Base-by-base conservation (phyloP, 352 stramenopile species). In the Phytophthora tubulina region DNA sequence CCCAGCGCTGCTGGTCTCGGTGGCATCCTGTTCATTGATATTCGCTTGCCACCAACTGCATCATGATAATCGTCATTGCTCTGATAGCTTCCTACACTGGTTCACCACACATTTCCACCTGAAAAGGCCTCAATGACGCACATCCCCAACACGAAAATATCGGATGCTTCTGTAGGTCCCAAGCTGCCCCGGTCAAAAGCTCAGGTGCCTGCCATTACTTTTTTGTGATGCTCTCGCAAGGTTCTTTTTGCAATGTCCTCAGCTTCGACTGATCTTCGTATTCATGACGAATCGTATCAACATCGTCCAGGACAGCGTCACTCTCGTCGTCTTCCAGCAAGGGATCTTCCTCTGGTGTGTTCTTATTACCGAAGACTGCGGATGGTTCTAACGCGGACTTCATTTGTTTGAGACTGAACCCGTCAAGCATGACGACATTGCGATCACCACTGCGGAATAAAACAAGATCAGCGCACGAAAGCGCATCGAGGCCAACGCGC, bases 101-200 rank as follows among this genome's bases (percentile, higher is more conserved):
- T 48, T 9, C 48, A 36, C 70, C 70, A 73, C 4, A 73, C 44
- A 39, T 68, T 38, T n/a, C 63, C 72, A 36, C 44, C 42, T 1
- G 67, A 73, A 71, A 74, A 79, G 27, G 74, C 74, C 30, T 84
- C 72, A 5, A 84, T 52, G 9, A 63, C 67, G 46, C 75, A 79
- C 67, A 77, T 75, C 39, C 75, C 75, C 15, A 81, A 49, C 14
- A 38, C 58, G 42, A 69, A 80, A 44, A 78, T 50, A 48, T 80
- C 70, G 17, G 70, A 72, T 27, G 54, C 67, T 45, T 70, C 75
- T 4, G 71, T 75, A 27, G 75, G 75, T n/a, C 44, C 53, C 27
- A 58, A 33, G 9, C 32, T 31, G 6, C 6, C 4, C 27, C 38
- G 7, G 5, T 58, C n/a, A 33, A 33, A 8, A 77, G 53, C 31